Evolutionary conservation across 352 stramenopile species (phyloP).

Genomic region (Albugo candida): DNA sequence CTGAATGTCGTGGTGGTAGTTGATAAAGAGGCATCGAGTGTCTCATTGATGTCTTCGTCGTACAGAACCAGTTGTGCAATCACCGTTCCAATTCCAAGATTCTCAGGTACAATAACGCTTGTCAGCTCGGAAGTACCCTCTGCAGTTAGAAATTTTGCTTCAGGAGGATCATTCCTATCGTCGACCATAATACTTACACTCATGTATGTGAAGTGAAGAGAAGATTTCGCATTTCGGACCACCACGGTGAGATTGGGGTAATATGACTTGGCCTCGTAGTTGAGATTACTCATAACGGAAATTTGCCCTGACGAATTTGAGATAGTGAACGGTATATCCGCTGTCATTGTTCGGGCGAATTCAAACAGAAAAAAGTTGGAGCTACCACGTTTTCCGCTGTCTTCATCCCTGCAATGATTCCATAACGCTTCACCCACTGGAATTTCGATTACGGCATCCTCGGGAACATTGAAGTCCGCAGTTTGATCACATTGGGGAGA

Average conservation of each 20-base stretch:
- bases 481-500: conserved; percentile 4
- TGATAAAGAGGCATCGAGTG: conserved; percentile 1
- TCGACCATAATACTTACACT: conserved; percentile 10
- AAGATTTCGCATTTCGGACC: conserved; percentile 12
- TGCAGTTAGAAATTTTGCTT: conserved; percentile 9
- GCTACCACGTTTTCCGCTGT: conserved; percentile 10
- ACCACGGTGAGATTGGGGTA: conserved; percentile 13
- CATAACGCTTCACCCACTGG: conserved; percentile 15
- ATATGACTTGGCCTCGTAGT: conserved; percentile 12
- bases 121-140: conserved; percentile 1
- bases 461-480: conserved; percentile 2
- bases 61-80: conserved; percentile 6
- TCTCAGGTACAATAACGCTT: conserved; percentile 2
- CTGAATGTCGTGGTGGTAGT: conserved; percentile 5
- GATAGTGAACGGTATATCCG: too few relatives aligned
- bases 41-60: conserved; percentile 12
- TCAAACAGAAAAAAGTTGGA: conserved; percentile 19
- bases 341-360: neutral
- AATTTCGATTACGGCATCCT: conserved; percentile 11
- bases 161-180: conserved; percentile 25
- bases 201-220: conserved; percentile 1
- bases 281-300: conserved; percentile 3
- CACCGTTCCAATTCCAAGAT: conserved; percentile 1
- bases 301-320: conserved; percentile 7
- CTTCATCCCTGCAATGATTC: conserved; percentile 24